Conservation (phyloP, 805 yeast genomes). For the Ogataea pignaliae region DNA sequence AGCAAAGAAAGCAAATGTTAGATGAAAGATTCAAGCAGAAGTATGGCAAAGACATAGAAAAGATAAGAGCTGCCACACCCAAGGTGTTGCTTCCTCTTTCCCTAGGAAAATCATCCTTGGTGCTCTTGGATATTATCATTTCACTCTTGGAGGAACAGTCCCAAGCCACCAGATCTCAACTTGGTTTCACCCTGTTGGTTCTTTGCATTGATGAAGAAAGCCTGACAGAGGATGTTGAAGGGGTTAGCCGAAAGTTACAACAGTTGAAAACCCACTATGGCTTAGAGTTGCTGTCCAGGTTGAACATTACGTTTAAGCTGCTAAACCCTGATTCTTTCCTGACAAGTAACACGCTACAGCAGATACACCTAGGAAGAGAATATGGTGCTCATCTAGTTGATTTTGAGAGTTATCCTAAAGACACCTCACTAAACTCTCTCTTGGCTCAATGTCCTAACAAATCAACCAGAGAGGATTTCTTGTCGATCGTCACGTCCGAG, state of each 20-base stretch:
- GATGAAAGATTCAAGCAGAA: conserved; percentile 70
- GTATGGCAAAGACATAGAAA: conserved; percentile 39
- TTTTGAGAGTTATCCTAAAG: conserved; percentile 7
- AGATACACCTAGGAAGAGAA: conserved; percentile 32
- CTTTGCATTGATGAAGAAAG: conserved; percentile 42
- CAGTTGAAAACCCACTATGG: conserved; percentile 13
- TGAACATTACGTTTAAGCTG: conserved; percentile 36
- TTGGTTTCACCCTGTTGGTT: conserved; percentile 61
- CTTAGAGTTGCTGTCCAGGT: conserved; percentile 12
- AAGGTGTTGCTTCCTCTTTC: conserved; percentile 59
- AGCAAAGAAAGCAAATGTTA: conserved; percentile 75
- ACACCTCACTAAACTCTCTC: conserved; percentile 28
- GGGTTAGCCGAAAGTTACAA: not conserved
- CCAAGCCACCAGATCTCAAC: conserved; percentile 50
- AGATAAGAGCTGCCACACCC: conserved; percentile 27
- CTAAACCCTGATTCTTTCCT: conserved; percentile 40
- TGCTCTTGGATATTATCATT: conserved; percentile 60
- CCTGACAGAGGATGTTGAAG: conserved; percentile 10
- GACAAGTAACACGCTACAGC: conserved; percentile 25
- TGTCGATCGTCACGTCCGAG: conserved; percentile 41
- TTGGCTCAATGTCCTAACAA: conserved; percentile 41
- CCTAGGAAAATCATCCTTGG: conserved; percentile 64
- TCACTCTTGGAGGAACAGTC: conserved; percentile 60
- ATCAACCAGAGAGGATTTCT: conserved; percentile 64
- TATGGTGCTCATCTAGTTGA: conserved; percentile 14